Evolutionary conservation across 805 yeast species (phyloP), one percentile per base, ranked within the genome.

Genomic region (Schizosaccharomyces osmophilus): DNA sequence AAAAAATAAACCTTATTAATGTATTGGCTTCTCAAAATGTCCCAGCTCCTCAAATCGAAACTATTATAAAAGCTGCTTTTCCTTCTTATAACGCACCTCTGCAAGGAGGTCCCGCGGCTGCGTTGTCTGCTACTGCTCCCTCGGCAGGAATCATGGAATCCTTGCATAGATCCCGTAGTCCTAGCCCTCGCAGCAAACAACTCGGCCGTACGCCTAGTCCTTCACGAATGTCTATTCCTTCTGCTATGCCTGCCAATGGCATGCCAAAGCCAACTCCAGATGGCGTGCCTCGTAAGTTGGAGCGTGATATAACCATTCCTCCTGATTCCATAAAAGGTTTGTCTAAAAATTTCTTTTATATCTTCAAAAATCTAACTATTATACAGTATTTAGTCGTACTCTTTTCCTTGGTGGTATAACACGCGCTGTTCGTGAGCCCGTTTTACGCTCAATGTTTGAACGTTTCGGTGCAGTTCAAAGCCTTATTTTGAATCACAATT

Each of bases 351-450:
- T n/a, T 24, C 15, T 3, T n/a, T 15, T 19, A 2, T 8, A 8
- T 17, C n/a, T 19, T 8, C 19, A 3, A 19, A 42, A 15, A 9
- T 45, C 26, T n/a, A 45, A 19, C 9, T 17, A n/a, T 24, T 45
- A 13, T 45, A 19, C 13, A 22, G 60, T 57, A 9, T 57, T 9
- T 66, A 84, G 95, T 61, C 82, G 98, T 73, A 93, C 98, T 0
- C 74, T 93, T 63, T 93, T 93, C 68, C 82, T 93, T 63, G 97
- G 97, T 59, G 97, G 97, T 69, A 87, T 93, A 48, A 94, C 95
- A 17, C 80, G 79, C 62, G 74, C 78, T 63, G 88, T 87, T 89
- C 83, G 79, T 66, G 95, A 89, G 67, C 73, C 76, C 62, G 84
- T 82, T 62, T 75, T 93, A 43, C 79, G 84, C 2, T 75, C 79